A percentile compares a stretch with the other conserved stretches of the same genome.
phyloP scores from a whole-genome alignment of 2,329 filamentous ascomycete genomes.

The Alternaria panax region DNA sequence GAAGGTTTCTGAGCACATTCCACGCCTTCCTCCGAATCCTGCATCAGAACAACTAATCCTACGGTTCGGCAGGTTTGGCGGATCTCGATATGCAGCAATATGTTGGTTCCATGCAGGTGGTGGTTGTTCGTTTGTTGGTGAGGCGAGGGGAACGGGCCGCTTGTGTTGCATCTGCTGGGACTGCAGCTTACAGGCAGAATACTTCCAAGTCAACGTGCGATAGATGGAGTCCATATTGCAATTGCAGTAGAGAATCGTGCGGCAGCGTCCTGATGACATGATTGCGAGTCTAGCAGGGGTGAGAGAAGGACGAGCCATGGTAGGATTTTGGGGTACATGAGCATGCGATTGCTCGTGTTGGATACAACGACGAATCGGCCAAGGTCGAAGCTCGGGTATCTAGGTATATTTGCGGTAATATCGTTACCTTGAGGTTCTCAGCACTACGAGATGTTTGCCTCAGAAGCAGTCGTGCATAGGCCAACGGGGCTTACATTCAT shows the following conservation, averaged over 20 bases:
- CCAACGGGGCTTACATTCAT: neutral
- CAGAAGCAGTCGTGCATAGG: neutral
- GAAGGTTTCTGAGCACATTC: conserved; percentile 33
- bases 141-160: conserved; percentile 13
- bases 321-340: neutral
- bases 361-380: neutral
- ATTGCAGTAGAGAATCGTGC: neutral
- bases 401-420: conserved; percentile 6
- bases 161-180: conserved; percentile 18
- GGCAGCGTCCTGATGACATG: neutral
- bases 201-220: conserved; percentile 18
- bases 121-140: neutral
- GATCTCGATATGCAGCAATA: neutral
- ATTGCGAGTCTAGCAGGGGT: neutral
- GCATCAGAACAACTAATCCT: conserved; percentile 7
- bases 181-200: conserved; percentile 5
- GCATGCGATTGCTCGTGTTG: neutral
- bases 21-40: conserved; percentile 11
- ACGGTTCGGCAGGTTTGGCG: neutral
- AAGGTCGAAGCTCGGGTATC: neutral
- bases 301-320: neutral
- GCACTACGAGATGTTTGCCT: conserved; percentile 1
- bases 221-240: conserved; percentile 18
- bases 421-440: conserved; percentile 5
- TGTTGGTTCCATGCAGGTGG: neutral